Evolutionary conservation across 345 rosid genomes (phyloP), one percentile per base, ranked within the genome.

Genomic region (Stellera chamaejasme): DNA sequence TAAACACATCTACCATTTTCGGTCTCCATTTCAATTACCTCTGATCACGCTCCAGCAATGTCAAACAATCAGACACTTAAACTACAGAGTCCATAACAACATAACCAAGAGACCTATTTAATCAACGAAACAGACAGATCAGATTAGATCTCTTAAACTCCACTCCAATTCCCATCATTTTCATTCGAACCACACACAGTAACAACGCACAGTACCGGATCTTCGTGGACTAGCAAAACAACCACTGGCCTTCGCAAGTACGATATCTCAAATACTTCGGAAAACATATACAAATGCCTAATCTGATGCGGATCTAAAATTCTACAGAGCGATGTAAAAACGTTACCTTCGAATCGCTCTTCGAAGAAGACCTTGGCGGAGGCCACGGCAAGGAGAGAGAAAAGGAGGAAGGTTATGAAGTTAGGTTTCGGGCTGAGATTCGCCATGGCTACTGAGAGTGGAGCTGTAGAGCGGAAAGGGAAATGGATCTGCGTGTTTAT

Each of bases 281-380:
- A 50, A 27, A 65, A 50, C 27, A 43, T 15, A 52, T 52, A 28
- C n/a, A 12, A 45, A 45, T 6, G 11, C 43, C 27, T 5, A 43
- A 50, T 41, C 27, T 13, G 13, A 64, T n/a, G 4, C 56, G 43
- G 59, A 69, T 54, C 65, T 43, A 54, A 13, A 59, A 45, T 10
- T 46, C 28, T 42, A 2, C 11, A 43, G 41, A 55, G 52, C 44
- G 23, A 19, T 44, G 13, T 13, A 55, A n/a, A 66, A 62, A 13
- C 27, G 28, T 23, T 81, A 93, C 99, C 97, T 19, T 84, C 87
- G 63, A 89, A 92, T 10, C 84, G 95, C 36, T 92, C 98, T 66
- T 92, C 98, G 71, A 94, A 94, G 76, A 84, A 77, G 56, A 87
- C 90, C 42, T 66, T 54, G 10, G 97, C 87, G 8, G 84, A 79